phyloP scores from a whole-genome alignment of 495 filamentous ascomycete genomes.

The Aspergillus sclerotioniger region DNA sequence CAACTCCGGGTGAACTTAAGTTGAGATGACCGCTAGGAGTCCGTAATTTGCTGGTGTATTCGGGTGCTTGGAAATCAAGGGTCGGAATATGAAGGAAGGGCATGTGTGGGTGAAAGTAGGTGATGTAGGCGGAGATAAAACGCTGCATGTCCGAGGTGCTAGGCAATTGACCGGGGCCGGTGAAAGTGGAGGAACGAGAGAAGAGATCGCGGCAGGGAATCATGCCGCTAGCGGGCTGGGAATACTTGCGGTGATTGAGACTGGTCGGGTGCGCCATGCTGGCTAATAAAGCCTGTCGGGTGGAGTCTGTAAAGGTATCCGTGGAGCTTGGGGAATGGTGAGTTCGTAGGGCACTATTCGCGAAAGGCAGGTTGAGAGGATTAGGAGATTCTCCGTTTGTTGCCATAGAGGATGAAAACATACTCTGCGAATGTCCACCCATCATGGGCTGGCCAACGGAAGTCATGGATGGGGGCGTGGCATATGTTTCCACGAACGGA shows the following conservation, averaged over 20 bases:
- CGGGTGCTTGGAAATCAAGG: conserved; percentile 80
- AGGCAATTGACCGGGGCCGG: conserved; percentile 61
- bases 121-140: conserved; percentile 87
- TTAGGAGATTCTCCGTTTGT: conserved; percentile 55
- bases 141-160: conserved; percentile 91
- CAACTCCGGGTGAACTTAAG: conserved; percentile 61
- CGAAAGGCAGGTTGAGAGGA: conserved; percentile 51
- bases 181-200: conserved; percentile 46
- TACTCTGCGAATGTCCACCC: conserved; percentile 54
- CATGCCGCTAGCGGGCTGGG: conserved; percentile 61
- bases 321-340: conserved; percentile 63
- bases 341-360: conserved; percentile 57
- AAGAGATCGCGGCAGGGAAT: conserved; percentile 43
- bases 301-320: conserved; percentile 90
- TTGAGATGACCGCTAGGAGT: conserved; percentile 50
- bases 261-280: conserved; percentile 75
- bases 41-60: conserved; percentile 60
- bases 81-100: conserved; percentile 94
- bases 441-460: conserved; percentile 49
- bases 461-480: conserved; percentile 65
- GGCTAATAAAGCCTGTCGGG: conserved; percentile 79
- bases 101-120: conserved; percentile 91
- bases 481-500: conserved; percentile 45
- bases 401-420: conserved; percentile 57
- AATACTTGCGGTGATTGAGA: conserved; percentile 75